Evolutionary conservation across 164 flowering plant genomes (phyloP).

Genomic region (grape (Vitis vinifera)): DNA sequence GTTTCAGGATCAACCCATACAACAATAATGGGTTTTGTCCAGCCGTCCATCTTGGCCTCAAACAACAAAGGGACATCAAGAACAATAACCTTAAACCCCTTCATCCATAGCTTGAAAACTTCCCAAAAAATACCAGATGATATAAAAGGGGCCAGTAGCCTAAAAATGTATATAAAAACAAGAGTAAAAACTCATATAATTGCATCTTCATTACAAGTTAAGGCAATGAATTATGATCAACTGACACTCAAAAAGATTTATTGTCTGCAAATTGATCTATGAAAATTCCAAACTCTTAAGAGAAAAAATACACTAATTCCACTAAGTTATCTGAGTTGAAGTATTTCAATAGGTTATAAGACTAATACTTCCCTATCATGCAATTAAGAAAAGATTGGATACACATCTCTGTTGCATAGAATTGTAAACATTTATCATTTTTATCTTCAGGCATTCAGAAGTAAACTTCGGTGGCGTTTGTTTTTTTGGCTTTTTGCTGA

Average conservation of each 20-base stretch:
- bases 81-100: conserved; percentile 65
- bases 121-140: conserved; percentile 72
- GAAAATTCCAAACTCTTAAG: no score
- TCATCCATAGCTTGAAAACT: conserved; percentile 78
- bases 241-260: no score
- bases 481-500: no score
- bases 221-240: background rate
- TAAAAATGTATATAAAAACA: conserved; percentile 16
- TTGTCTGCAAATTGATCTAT: no score
- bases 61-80: conserved; percentile 86
- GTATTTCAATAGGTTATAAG: no score
- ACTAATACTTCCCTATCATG: no score
- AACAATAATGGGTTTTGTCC: conserved; percentile 81
- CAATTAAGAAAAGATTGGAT: no score
- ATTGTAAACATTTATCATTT: no score
- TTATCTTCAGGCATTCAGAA: background rate
- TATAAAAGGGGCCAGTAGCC: conserved; percentile 86
- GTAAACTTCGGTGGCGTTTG: no score
- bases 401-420: no score
- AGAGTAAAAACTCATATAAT: background rate
- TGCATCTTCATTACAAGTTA: background rate
- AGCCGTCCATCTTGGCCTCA: conserved; percentile 81
- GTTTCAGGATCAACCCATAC: conserved; percentile 94
- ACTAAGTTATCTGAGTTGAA: no score
- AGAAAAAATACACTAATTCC: no score